These are phyloP conservation scores for Rhododendron mucronatum DNA, from an alignment of 148 eudicot genomes.

Conservation along the genomic window DNA sequence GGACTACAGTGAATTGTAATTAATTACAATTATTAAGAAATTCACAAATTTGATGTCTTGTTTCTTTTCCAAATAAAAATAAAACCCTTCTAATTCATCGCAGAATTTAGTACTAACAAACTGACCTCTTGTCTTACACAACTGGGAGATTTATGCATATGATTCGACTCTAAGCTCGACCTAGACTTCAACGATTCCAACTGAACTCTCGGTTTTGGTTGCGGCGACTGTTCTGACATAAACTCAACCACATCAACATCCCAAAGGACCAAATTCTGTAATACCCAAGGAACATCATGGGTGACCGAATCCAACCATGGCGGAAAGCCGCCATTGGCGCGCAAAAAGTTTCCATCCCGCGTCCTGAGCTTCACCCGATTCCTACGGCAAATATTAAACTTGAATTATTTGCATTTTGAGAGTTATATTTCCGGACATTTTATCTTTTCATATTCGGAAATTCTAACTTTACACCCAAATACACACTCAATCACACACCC, in stretches of 20 bases:
- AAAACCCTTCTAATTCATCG: too few species aligned
- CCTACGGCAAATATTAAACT: too few species aligned
- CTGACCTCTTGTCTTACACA: slow-evolving; percentile 47
- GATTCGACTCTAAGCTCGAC: slow-evolving; percentile 20
- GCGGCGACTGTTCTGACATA: not conserved
- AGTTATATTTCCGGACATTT: too few species aligned
- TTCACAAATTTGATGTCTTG: too few species aligned
- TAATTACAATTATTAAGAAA: too few species aligned
- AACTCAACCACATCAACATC: slow-evolving; percentile 53
- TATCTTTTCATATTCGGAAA: not conserved
- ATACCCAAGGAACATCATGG: slow-evolving; percentile 64
- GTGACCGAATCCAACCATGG: slow-evolving; percentile 76
- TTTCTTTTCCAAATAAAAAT: too few species aligned
- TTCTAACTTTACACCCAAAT: too few species aligned
- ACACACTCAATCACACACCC: too few species aligned
- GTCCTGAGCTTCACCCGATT: slow-evolving; percentile 3
- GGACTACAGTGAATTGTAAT: too few species aligned
- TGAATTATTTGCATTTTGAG: not conserved
- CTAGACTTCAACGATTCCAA: slow-evolving; percentile 16
- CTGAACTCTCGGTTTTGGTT: not conserved
- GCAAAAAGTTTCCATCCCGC: slow-evolving; percentile 45
- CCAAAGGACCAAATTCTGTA: slow-evolving; percentile 67
- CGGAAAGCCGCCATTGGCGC: slow-evolving; percentile 67
- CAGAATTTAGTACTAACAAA: not conserved
- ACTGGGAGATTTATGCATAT: slow-evolving; percentile 14